These are phyloP conservation scores for Penicillium sp. DNA, from an alignment of 2,329 filamentous ascomycete species.

Conservation along the genomic window DNA sequence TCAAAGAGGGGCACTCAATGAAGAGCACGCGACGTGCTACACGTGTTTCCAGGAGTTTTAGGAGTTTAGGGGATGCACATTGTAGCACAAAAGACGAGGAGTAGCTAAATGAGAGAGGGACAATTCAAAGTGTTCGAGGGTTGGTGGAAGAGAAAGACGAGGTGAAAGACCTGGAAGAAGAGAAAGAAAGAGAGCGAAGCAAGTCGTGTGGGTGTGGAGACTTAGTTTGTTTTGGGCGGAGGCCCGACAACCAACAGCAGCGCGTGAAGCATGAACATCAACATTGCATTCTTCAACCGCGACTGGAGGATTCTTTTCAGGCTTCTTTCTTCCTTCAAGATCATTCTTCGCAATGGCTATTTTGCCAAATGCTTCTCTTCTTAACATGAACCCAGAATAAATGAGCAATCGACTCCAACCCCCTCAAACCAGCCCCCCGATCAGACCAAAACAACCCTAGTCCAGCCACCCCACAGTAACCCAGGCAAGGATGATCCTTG, in stretches of 20 bases:
- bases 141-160: conserved; percentile 10
- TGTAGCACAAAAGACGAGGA: conserved; percentile 15
- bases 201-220: conserved; percentile 34
- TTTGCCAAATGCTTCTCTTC: not conserved
- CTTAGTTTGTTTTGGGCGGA: conserved; percentile 38
- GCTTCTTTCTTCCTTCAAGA: conserved; percentile 3
- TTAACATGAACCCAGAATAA: not conserved
- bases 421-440: conserved; percentile 5
- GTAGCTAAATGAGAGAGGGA: not conserved
- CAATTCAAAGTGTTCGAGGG: not conserved
- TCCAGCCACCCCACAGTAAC: conserved; percentile 19
- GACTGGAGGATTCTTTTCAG: conserved; percentile 14
- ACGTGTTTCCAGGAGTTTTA: conserved; percentile 32
- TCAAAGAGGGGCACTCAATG: conserved; percentile 33
- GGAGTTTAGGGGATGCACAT: conserved; percentile 28
- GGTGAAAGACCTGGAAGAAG: conserved; percentile 12
- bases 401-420: conserved; percentile 3
- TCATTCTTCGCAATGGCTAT: conserved; percentile 2
- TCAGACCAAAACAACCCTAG: too few relatives aligned
- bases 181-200: conserved; percentile 18
- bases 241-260: conserved; percentile 36
- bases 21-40: conserved; percentile 42
- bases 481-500: conserved; percentile 2
- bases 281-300: conserved; percentile 28
- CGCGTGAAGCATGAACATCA: conserved; percentile 36